Base-by-base conservation (phyloP, 148 eudicot genomes). In the Selenicereus undatus region DNA sequence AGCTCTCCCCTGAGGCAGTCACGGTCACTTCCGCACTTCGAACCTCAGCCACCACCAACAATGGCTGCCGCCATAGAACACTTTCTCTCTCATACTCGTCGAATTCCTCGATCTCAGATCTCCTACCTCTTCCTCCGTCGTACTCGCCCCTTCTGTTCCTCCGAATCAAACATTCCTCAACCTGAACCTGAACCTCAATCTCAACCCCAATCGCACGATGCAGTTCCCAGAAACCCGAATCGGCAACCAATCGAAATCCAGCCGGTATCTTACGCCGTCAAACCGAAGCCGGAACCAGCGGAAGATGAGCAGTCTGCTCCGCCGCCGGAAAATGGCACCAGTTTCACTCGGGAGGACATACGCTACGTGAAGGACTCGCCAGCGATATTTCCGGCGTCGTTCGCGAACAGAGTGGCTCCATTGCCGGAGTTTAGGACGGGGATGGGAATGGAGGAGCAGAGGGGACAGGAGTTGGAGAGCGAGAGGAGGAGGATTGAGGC, bases 331-430 rank as follows among this genome's bases (percentile, higher is more conserved):
- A 27, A 36, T 18, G 71, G 68, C 17, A 74, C 78, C 45, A 27
- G 64, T 22, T 85, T 91, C 87, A 88, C 89, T 16, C 84, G 93
- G 21, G 99, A 93, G 80, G 99, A 96, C 5, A 36, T 86, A 18
- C 87, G 99, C 24, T 96, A 85, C 75, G 77, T 93, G 76, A 93
- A 89, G 73, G 93, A 93, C 42, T 64, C 80, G 21, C 84, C 92
- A 4, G 24, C 21, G 20, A 36, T 87, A 11, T 54, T 90, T 10
- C 85, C 91, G 8, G 78, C 89, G 0, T 88, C 98, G 70, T 87
- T 88, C 52, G 50, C 84, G 3, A 72, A 83, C 27, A 80, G 86
- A 78, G 99, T 96, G 18, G 99, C 99, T 11, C 98, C 98, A 3
- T 77, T 96, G 39, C 99, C 99, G 3, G 98, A 92, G 78, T 90